Conservation (phyloP, 495 filamentous ascomycete genomes). For the Lasiosphaeria ovina region DNA sequence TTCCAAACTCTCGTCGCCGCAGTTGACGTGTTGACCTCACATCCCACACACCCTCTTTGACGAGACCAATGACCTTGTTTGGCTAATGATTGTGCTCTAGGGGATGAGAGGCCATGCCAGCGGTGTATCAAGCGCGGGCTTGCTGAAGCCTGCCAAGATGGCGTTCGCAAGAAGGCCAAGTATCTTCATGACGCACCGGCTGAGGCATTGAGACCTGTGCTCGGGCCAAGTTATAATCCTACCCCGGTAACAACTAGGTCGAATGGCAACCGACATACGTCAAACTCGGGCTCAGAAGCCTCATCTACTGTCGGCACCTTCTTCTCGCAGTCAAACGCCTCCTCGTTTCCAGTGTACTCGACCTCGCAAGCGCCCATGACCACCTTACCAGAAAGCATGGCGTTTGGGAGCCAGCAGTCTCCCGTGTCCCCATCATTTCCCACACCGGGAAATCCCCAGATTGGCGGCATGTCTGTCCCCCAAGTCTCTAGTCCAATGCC, state of each 20-base stretch:
- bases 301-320: constrained; percentile 33
- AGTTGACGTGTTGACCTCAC: too few species aligned
- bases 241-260: constrained; percentile 36
- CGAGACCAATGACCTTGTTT: neutral
- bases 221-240: constrained; percentile 55
- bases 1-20: too few species aligned
- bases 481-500: constrained; percentile 33
- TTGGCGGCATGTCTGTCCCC: constrained; percentile 30
- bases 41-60: too few species aligned
- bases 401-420: constrained; percentile 62
- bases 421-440: constrained; percentile 69
- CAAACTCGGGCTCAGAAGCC: constrained; percentile 32
- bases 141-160: constrained; percentile 88
- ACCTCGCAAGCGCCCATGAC: constrained; percentile 25
- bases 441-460: constrained; percentile 26
- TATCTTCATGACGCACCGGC: constrained; percentile 95
- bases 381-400: constrained; percentile 44
- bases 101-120: constrained; percentile 84
- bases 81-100: constrained; percentile 27
- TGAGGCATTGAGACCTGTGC: constrained; percentile 58
- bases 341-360: constrained; percentile 37
- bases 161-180: constrained; percentile 97
- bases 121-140: constrained; percentile 92
- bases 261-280: constrained; percentile 31
- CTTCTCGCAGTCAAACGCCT: constrained; percentile 37